Evolutionary conservation across 2,329 filamentous ascomycete genomes (phyloP).

Genomic region (Phialocephala subalpina): DNA sequence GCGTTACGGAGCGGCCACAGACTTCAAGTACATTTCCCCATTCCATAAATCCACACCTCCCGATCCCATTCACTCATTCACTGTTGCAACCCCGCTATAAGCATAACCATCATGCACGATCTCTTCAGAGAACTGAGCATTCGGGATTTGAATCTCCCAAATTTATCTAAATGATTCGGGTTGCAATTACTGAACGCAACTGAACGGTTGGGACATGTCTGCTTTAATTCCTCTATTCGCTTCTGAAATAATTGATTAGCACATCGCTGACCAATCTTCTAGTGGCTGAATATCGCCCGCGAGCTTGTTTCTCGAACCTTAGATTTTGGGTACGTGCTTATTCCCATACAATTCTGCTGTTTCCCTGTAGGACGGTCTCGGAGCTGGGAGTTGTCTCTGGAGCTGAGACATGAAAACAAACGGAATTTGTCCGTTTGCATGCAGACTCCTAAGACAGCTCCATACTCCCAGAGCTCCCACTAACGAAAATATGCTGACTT

Average conservation of each 20-base stretch:
- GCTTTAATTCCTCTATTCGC: not conserved
- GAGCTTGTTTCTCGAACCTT: conserved; percentile 57
- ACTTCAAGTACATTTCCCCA: conserved; percentile 8
- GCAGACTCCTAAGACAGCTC: too few species aligned
- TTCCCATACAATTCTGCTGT: too few species aligned
- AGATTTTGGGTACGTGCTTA: conserved; percentile 60
- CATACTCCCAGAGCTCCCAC: too few species aligned
- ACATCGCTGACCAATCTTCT: conserved; percentile 52
- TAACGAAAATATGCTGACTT: too few species aligned
- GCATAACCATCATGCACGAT: not conserved
- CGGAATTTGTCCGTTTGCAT: too few species aligned
- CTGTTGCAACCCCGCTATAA: not conserved
- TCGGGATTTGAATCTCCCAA: not conserved
- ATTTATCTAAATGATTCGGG: not conserved
- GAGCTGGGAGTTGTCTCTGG: too few species aligned
- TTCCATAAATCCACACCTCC: not conserved
- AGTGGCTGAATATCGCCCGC: conserved; percentile 63
- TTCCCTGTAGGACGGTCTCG: too few species aligned
- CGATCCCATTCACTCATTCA: not conserved
- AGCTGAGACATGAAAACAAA: too few species aligned
- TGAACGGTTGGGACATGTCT: not conserved
- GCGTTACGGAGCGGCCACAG: conserved; percentile 47
- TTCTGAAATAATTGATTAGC: not conserved
- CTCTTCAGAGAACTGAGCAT: not conserved
- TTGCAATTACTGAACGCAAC: not conserved